Base-by-base conservation (phyloP, 768 basidiomycete genomes). In the Boletus reticuloceps region DNA sequence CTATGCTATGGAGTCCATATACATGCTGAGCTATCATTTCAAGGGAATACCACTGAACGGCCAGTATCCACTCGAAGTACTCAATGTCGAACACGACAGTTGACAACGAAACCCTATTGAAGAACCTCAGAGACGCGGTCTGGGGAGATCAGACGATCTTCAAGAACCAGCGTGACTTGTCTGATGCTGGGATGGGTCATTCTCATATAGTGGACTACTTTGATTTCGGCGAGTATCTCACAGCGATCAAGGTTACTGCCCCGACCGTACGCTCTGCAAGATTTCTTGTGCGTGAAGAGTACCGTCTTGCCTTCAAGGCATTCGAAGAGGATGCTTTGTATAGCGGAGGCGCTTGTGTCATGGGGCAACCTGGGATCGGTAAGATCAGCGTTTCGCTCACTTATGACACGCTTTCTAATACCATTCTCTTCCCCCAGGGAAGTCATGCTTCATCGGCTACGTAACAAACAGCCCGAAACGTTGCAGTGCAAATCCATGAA, bases 1-100 rank as follows among this genome's bases (percentile, higher is more conserved):
- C 20, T 19, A 6, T 20, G 5, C 9, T 13, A 7, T 11, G 4
- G 12, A 1, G 9, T 20, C 39, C 17, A 12, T 44, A 10, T 38
- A n/a, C 31, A 34, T 25, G 20, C 42, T 56, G 22, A 58, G 16
- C 46, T 51, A 16, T 11, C 19, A 12, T 16, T 13, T 43, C 53
- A 55, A 91, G 86, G 82, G 85, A n/a, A n/a, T 10, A 20, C n/a
- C 32, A 22, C 9, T 16, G 13, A 34, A 20, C 29, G 29, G 13
- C 31, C 19, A 34, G 29, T 29, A 29, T 29, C 7, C 29, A 29
- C 29, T 32, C 14, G 17, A 34, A 20, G 8, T 8, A 36, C 50
- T 37, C 42, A 16, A 54, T 54, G 53, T 41, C 38, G 20, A 40
- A n/a, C 45, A 39, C 31, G 16, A 38, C 44, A 20, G 14, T 37